phyloP scores from a whole-genome alignment of 768 basidiomycete genomes.

The Xerocomellus chrysenteron region DNA sequence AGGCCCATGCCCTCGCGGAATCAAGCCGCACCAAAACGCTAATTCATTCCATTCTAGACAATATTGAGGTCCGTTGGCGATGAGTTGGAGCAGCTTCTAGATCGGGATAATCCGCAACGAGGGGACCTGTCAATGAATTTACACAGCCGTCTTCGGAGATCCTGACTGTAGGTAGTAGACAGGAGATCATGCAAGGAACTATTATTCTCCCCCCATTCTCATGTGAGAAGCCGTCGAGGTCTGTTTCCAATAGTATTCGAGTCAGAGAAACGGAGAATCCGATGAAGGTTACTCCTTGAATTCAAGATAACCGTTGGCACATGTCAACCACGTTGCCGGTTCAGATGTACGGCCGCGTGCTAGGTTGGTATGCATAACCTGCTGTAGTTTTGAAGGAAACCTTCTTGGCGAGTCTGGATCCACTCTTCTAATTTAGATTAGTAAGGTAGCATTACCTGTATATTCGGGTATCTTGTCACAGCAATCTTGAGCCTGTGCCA shows the following conservation, averaged over 20 bases:
- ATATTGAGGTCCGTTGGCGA: constrained; percentile 14
- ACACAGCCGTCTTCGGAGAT: constrained; percentile 5
- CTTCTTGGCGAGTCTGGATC: constrained; percentile 1
- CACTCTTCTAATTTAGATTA: neutral
- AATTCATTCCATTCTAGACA: constrained; percentile 22
- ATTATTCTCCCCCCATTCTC: neutral
- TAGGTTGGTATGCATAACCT: neutral
- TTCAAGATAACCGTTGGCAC: constrained; percentile 10
- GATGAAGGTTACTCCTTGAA: constrained; percentile 7
- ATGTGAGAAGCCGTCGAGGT: neutral
- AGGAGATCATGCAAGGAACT: neutral
- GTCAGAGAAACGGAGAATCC: neutral
- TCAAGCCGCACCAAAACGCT: neutral
- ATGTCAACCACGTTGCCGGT: constrained; percentile 16
- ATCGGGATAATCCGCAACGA: constrained; percentile 8
- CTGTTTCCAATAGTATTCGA: neutral
- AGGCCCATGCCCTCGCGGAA: constrained; percentile 22
- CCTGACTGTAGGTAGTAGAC: neutral
- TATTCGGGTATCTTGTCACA: neutral
- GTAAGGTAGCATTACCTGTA: neutral
- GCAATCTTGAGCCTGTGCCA: neutral
- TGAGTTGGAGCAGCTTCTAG: constrained; percentile 2
- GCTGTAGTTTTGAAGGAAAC: neutral
- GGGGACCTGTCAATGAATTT: neutral
- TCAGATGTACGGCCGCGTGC: constrained; percentile 1